These are phyloP conservation scores for Chaetomium cochliodes DNA, from an alignment of 495 filamentous ascomycete genomes.

Conservation along the genomic window DNA sequence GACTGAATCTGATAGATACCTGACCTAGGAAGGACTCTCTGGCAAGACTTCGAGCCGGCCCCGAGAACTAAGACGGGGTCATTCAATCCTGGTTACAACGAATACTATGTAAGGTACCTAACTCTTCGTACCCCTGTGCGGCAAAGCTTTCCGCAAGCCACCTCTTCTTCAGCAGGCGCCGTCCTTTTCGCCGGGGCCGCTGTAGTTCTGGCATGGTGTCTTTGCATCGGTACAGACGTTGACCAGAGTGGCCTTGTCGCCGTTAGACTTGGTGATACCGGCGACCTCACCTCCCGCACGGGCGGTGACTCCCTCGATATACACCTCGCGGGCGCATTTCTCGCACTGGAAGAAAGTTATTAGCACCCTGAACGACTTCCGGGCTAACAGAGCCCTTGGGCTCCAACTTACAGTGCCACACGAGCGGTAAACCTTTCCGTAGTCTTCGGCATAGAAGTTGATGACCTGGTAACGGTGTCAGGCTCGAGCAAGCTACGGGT, in stretches of 20 bases:
- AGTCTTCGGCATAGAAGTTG: conserved; percentile 2
- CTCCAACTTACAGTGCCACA: conserved; percentile 1
- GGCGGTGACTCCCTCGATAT: background rate
- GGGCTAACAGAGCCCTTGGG: background rate
- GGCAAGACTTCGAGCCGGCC: too few species aligned
- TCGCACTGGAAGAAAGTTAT: background rate
- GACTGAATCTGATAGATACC: too few species aligned
- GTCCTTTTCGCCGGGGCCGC: background rate
- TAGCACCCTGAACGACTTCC: background rate
- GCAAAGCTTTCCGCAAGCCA: background rate
- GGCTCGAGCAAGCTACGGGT: background rate
- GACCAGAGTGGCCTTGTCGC: conserved; percentile 5
- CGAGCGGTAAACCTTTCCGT: conserved; percentile 1
- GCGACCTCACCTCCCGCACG: background rate
- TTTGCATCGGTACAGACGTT: conserved; percentile 3
- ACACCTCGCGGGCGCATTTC: conserved; percentile 3
- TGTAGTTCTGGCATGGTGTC: conserved; percentile 7
- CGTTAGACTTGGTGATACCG: conserved; percentile 5
- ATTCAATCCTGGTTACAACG: too few species aligned
- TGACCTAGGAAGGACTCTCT: too few species aligned
- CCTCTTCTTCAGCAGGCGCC: conserved; percentile 2
- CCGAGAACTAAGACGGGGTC: too few species aligned
- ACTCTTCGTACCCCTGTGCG: background rate
- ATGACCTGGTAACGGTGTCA: background rate
- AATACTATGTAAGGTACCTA: too few species aligned